phyloP scores from a whole-genome alignment of 495 filamentous ascomycete genomes.

The Bryoglossum gracile region DNA sequence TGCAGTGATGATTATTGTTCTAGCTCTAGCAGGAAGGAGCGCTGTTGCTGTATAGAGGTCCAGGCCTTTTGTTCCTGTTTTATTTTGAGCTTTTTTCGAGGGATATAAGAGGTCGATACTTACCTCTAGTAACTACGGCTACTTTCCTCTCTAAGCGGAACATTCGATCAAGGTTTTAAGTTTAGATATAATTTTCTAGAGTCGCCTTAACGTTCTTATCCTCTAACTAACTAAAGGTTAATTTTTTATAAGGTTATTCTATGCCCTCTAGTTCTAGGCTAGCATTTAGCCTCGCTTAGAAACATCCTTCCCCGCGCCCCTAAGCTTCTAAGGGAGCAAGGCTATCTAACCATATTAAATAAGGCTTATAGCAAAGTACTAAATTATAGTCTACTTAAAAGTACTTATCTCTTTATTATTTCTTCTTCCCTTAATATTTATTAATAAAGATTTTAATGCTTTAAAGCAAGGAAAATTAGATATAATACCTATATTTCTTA shows the following conservation, averaged over 20 bases:
- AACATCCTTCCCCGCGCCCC: not conserved
- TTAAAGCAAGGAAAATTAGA: no score
- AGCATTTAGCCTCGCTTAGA: not conserved
- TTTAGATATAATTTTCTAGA: conserved; percentile 8
- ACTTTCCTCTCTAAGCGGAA: conserved; percentile 38
- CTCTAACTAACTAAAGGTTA: no score
- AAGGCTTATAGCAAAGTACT: not conserved
- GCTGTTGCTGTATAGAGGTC: conserved; percentile 36
- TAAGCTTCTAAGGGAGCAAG: not conserved
- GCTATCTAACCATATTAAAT: not conserved
- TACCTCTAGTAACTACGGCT: conserved; percentile 34
- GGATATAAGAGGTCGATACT: not conserved
- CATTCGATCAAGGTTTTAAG: conserved; percentile 28
- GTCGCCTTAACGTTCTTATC: not conserved
- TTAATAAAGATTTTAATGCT: no score
- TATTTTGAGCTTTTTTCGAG: not conserved
- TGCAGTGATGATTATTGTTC: conserved; percentile 34
- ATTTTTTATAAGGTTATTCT: not conserved
- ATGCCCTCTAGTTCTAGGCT: not conserved
- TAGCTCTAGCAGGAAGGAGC: conserved; percentile 34
- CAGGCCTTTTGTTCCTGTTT: conserved; percentile 29
- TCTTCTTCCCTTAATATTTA: not conserved
- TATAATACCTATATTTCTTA: conserved; percentile 31
- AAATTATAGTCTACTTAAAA: not conserved
- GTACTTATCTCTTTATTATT: not conserved